phyloP scores from a whole-genome alignment of 2,329 filamentous ascomycete species.

The Neonectria neomacrospora region DNA sequence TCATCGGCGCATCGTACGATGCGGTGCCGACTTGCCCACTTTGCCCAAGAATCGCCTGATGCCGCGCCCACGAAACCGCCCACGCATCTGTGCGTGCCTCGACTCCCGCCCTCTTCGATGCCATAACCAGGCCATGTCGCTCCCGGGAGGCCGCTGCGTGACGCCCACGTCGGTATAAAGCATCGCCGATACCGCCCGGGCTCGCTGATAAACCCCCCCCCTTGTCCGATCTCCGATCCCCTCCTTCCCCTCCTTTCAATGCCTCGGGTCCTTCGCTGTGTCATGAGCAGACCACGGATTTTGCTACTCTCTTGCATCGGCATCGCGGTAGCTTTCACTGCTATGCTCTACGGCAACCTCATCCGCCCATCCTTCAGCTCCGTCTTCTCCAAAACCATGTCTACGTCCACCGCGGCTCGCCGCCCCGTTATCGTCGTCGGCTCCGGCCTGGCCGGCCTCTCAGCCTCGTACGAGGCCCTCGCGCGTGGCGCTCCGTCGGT shows the following conservation, averaged over 20 bases:
- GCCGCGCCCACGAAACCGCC: slow-evolving; percentile 8
- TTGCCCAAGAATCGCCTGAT: slow-evolving; percentile 27
- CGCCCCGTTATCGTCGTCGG: slow-evolving; percentile 68
- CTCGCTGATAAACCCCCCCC: slow-evolving; percentile 10
- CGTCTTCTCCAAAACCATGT: slow-evolving; percentile 43
- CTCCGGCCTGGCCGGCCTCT: slow-evolving; percentile 71
- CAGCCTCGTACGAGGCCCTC: slow-evolving; percentile 67
- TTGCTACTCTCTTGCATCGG: slow-evolving; percentile 44
- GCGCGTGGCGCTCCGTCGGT: slow-evolving; percentile 61
- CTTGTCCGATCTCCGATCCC: slow-evolving; percentile 18
- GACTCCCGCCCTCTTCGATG: slow-evolving; percentile 1
- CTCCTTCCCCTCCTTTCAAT: slow-evolving; percentile 24
- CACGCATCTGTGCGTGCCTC: neutral
- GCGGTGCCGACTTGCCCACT: slow-evolving; percentile 22
- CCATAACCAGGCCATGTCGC: slow-evolving; percentile 20
- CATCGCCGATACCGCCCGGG: slow-evolving; percentile 38
- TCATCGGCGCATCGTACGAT: slow-evolving; percentile 33
- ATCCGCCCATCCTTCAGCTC: slow-evolving; percentile 35
- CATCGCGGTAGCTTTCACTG: slow-evolving; percentile 43
- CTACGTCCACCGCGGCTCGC: slow-evolving; percentile 26
- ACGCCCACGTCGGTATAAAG: slow-evolving; percentile 30
- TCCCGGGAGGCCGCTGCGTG: slow-evolving; percentile 12
- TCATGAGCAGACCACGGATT: slow-evolving; percentile 44
- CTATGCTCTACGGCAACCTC: slow-evolving; percentile 46
- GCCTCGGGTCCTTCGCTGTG: slow-evolving; percentile 45